Base-by-base conservation (phyloP, 2,329 filamentous ascomycete genomes). In the Xylariaceae sp. region DNA sequence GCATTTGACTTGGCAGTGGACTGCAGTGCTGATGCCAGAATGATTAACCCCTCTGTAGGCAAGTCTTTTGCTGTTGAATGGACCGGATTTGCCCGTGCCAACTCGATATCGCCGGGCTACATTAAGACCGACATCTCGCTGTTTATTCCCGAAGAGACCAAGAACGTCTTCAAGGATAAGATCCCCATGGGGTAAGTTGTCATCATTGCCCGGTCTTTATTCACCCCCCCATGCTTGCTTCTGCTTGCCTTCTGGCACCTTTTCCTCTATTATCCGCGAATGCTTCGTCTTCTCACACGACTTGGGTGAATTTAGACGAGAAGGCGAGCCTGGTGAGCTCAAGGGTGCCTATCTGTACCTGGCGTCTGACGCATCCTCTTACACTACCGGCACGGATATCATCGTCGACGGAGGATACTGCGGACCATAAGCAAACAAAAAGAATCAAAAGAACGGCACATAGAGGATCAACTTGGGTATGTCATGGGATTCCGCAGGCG, bases 271-370 rank as follows among this genome's bases (percentile, higher is more conserved):
- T 30, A n/a, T 4, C 51, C 18, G 8, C 7, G 17, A 54, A 11
- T 30, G 23, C 34, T 47, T 17, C n/a, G 45, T 11, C 35, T 53
- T n/a, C 53, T 59, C 34, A 58, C 54, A 11, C 10, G 0, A 2
- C 34, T 51, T 35, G 42, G 10, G 11, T 53, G 49, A 51, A 37
- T 53, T 15, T 53, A 83, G 84, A 52, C 82, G 90, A 65, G 87
- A 92, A 70, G 90, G 88, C 8, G 79, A 86, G 64, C 78, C 84
- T 2, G 82, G 84, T 61, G 90, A 96, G 77, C 79, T 95, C 67
- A 92, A 93, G 77, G 91, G 89, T 17, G 88, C 88, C 15, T 96
- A 89, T 72, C 75, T 95, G 52, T 94, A 92, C 74, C 78, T 95
- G 58, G 88, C 89, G 15, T 90, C 87, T 11, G 90, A 95, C 73